phyloP scores from a whole-genome alignment of 1,139 yeast genomes.

The Yamadazyma sp. region DNA sequence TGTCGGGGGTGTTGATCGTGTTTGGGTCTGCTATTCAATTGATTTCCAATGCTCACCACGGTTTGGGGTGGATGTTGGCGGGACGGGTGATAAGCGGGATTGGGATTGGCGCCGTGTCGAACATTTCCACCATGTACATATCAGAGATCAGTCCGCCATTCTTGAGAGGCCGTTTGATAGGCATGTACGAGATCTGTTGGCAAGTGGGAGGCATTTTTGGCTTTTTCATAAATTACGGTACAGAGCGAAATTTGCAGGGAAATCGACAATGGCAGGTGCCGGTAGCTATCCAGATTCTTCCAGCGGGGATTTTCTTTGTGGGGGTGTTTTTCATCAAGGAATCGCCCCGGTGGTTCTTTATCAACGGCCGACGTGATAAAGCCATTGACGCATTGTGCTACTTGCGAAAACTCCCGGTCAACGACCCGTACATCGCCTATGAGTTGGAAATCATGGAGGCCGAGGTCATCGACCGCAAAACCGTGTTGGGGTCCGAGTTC shows the following conservation, averaged over 20 bases:
- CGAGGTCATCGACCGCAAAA: conserved; percentile 23
- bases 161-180: conserved; percentile 41
- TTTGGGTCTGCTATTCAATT: conserved; percentile 42
- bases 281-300: conserved; percentile 40
- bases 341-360: conserved; percentile 49
- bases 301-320: conserved; percentile 41
- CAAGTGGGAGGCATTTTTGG: conserved; percentile 51
- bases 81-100: conserved; percentile 36
- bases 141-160: conserved; percentile 32
- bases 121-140: conserved; percentile 33
- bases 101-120: conserved; percentile 37
- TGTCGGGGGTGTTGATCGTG: conserved; percentile 35
- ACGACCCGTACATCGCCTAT: conserved; percentile 26
- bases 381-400: conserved; percentile 35
- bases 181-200: conserved; percentile 51
- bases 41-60: conserved; percentile 7
- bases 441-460: conserved; percentile 24
- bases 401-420: conserved; percentile 24
- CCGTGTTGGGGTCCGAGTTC: conserved; percentile 23
- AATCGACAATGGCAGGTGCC: conserved; percentile 37
- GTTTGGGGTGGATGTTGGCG: conserved; percentile 13
- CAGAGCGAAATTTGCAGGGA: conserved; percentile 20
- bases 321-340: conserved; percentile 44
- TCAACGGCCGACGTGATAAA: conserved; percentile 30
- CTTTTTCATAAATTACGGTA: conserved; percentile 44